Evolutionary conservation across 2,329 filamentous ascomycete genomes (phyloP), one percentile per base, ranked within the genome.

Genomic region (Epichloe brachyelytri): DNA sequence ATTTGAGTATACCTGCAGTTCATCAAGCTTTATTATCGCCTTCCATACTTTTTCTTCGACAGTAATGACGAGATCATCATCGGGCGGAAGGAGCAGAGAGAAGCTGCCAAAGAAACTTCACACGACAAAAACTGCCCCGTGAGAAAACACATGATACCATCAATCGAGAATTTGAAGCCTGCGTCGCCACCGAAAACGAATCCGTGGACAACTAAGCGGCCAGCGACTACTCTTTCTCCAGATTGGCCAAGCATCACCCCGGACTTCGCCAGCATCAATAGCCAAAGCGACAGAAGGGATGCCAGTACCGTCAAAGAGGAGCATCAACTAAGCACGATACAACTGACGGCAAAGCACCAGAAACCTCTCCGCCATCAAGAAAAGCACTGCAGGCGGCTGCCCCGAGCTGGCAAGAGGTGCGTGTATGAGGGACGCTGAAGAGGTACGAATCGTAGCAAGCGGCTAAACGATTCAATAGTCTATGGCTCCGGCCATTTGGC

Each of bases 171-270:
- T 12, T 54, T 67, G 15, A 60, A 57, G 26, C 65, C 64, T 36
- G 64, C 65, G 4, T 66, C 63, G 3, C 64, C 64, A 6, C 65
- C 65, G 5, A 64, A 59, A 44, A 55, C 54, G 5, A 68, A 65
- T 51, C 65, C 65, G 30, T 68, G 65, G 65, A 52, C 48, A 51
- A 36, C 50, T 20, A 30, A 43, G 22, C 33, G 39, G 51, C 22
- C 17, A 26, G n/a, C 46, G 11, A n/a, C 44, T 39, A 14, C 26
- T 36, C 12, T 51, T 38, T 19, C 30, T n/a, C 4, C 40, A 51
- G 40, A 51, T 36, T 44, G 50, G 53, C 47, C 46, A 15, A 38
- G 39, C 7, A 37, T 49, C 36, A 51, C 45, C 6, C 26, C 46
- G 14, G 46, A 49, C 30, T 49, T 53, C 26, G 45, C 34, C 14